Evolutionary conservation across 2,329 filamentous ascomycete species (phyloP).

Genomic region (Aspergillus aculeatus): DNA sequence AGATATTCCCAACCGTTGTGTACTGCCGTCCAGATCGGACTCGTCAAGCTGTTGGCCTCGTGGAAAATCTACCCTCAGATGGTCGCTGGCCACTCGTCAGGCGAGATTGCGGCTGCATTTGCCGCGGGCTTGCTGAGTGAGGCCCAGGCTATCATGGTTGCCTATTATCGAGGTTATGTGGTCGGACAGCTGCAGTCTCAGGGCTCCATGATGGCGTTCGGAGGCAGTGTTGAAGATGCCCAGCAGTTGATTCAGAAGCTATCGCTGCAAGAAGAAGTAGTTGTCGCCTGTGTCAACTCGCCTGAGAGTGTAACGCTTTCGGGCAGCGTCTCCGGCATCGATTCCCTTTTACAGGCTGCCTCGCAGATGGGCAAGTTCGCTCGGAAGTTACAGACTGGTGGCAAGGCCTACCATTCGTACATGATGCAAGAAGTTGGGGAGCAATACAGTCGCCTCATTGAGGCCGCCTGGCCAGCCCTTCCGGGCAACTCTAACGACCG

Average conservation of each 20-base stretch:
- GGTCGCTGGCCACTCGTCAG: slow-evolving; percentile 33
- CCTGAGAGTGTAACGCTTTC: no score
- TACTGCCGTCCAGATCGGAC: slow-evolving; percentile 27
- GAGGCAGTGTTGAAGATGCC: neutral
- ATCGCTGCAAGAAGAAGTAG: neutral
- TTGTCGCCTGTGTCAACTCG: no score
- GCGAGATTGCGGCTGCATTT: slow-evolving; percentile 33
- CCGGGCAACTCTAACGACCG: no score
- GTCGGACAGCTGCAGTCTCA: slow-evolving; percentile 10
- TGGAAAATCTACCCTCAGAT: slow-evolving; percentile 21
- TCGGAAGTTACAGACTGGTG: no score
- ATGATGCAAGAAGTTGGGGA: no score
- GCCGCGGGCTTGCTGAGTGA: slow-evolving; percentile 22
- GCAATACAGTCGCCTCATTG: no score
- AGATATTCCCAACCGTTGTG: slow-evolving; percentile 20
- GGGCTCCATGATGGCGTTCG: slow-evolving; percentile 22
- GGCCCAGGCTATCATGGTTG: slow-evolving; percentile 22
- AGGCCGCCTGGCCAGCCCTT: no score
- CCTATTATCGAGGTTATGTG: slow-evolving; percentile 25
- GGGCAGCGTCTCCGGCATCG: no score
- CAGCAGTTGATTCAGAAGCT: neutral
- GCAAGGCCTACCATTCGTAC: no score
- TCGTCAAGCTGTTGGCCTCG: slow-evolving; percentile 24
- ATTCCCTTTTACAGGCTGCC: no score
- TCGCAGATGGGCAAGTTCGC: no score